Evolutionary conservation across 2,329 filamentous ascomycete genomes (phyloP).

Genomic region (Aspergillus sojae): DNA sequence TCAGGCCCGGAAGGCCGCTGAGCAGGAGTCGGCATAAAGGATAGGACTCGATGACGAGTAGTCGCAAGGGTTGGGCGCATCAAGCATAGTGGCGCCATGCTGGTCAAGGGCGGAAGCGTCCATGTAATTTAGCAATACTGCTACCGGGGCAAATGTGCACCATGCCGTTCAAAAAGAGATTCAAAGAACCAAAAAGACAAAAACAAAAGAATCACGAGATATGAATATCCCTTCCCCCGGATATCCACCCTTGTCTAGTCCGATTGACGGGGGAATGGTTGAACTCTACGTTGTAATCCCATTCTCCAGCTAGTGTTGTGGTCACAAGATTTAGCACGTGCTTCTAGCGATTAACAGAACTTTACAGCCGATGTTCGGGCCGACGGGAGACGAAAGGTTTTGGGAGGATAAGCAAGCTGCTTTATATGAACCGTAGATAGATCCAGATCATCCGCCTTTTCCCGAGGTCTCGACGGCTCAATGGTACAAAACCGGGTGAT

Average conservation of each 20-base stretch:
- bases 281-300: background rate
- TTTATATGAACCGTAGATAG: constrained; percentile 22
- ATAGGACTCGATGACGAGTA: constrained; percentile 6
- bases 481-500: constrained; percentile 17
- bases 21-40: constrained; percentile 41
- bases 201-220: constrained; percentile 5
- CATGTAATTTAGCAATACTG: constrained; percentile 36
- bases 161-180: constrained; percentile 17
- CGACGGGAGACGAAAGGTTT: constrained; percentile 21
- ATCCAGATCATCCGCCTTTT: constrained; percentile 35
- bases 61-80: constrained; percentile 16
- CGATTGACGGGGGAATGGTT: background rate
- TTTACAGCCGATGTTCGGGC: constrained; percentile 29
- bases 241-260: background rate
- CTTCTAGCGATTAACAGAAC: background rate
- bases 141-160: constrained; percentile 17
- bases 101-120: constrained; percentile 28
- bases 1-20: constrained; percentile 72
- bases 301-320: background rate
- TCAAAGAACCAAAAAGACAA: constrained; percentile 20
- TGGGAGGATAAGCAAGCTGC: constrained; percentile 2
- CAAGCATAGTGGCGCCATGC: constrained; percentile 25
- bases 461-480: constrained; percentile 25
- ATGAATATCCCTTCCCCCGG: background rate
- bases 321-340: background rate